Conservation (phyloP, 164 flowering plant genomes). For the Berberis vulgaris region DNA sequence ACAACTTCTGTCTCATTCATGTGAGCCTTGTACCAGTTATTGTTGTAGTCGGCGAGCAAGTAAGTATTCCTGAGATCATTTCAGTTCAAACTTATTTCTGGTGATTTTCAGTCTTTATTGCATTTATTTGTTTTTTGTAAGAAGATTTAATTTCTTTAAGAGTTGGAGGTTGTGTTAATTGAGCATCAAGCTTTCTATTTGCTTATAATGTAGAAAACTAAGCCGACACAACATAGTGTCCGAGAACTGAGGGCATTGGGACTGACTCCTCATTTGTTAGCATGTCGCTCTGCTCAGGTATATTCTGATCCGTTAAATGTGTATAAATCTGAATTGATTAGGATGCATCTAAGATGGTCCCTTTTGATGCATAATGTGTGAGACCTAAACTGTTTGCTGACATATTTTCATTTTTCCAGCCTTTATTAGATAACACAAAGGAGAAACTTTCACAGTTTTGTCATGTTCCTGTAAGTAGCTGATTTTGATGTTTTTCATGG, state of each 20-base stretch:
- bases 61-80: constrained; percentile 22
- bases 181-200: not conserved
- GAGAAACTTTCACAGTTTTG: too few relatives aligned
- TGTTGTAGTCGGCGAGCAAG: constrained; percentile 96
- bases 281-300: constrained; percentile 95
- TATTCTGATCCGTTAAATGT: not conserved
- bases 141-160: too few relatives aligned
- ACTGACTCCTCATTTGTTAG: constrained; percentile 87
- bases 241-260: constrained; percentile 92
- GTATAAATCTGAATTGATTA: not conserved
- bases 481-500: too few relatives aligned
- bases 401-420: too few relatives aligned
- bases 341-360: too few relatives aligned
- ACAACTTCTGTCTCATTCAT: constrained; percentile 88
- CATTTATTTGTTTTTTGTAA: too few relatives aligned
- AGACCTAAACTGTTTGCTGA: too few relatives aligned
- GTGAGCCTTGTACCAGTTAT: constrained; percentile 97
- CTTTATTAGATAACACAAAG: too few relatives aligned
- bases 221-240: constrained; percentile 98
- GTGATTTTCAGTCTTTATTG: not conserved
- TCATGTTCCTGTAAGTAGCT: too few relatives aligned
- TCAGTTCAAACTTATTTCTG: not conserved
- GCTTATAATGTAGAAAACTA: constrained; percentile 62
- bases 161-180: too few relatives aligned
- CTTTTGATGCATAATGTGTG: too few relatives aligned